Conservation (phyloP, 257 asterid genomes). For the Lavandula angustifolia region DNA sequence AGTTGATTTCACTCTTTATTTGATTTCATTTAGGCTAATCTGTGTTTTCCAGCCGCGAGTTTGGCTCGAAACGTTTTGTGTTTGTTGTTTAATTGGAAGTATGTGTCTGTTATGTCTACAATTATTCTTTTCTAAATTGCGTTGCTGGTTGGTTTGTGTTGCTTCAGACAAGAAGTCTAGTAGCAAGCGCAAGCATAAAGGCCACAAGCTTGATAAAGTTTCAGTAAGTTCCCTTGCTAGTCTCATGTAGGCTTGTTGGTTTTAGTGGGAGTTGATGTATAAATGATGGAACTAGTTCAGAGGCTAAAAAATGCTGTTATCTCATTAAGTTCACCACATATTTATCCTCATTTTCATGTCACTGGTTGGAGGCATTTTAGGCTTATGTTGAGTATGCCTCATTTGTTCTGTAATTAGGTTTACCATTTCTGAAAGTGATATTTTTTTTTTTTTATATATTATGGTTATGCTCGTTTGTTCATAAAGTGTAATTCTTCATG, state of each 20-base stretch:
- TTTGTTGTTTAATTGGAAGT: too few relatives aligned
- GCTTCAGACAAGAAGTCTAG: slow-evolving; percentile 62
- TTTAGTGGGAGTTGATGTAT: not conserved
- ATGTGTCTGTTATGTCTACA: not conserved
- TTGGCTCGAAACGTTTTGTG: too few relatives aligned
- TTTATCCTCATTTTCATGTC: too few relatives aligned
- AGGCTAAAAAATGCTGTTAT: not conserved
- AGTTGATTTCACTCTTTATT: slow-evolving; percentile 3
- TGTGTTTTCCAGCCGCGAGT: not conserved
- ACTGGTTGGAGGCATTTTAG: too few relatives aligned
- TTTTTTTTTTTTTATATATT: too few relatives aligned
- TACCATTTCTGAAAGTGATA: too few relatives aligned
- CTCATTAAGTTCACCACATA: too few relatives aligned
- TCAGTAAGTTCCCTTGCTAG: slow-evolving; percentile 49
- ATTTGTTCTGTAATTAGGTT: too few relatives aligned
- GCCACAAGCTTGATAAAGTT: slow-evolving; percentile 44
- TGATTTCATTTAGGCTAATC: not conserved
- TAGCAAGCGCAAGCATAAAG: slow-evolving; percentile 59
- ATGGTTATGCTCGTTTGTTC: too few relatives aligned
- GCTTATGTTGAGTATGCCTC: too few relatives aligned
- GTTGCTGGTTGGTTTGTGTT: slow-evolving; percentile 25
- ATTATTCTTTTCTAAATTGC: not conserved
- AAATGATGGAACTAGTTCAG: not conserved
- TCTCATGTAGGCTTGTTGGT: not conserved
- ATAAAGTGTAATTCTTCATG: too few relatives aligned